A percentile compares a stretch with the other conserved stretches of the same genome.
Conservation (phyloP, 2,329 filamentous ascomycete genomes). For the Colletotrichum brevisporum region DNA sequence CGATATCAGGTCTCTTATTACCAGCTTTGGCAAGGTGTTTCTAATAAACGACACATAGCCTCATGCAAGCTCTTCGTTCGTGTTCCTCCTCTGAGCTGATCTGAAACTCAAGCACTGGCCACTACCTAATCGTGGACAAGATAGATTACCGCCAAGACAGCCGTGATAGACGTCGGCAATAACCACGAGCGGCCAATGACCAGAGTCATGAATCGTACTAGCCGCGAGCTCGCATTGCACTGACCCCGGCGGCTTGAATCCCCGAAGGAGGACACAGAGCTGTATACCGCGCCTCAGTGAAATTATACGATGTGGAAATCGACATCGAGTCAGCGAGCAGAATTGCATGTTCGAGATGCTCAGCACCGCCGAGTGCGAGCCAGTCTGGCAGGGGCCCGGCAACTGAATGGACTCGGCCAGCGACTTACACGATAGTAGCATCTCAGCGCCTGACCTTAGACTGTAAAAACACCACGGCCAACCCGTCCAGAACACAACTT, state of each 20-base stretch:
- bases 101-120: not conserved
- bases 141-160: not conserved
- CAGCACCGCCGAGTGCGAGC: not conserved
- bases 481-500: no score
- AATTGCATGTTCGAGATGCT: conserved; percentile 1
- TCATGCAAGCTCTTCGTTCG: not conserved
- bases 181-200: not conserved
- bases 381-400: no score
- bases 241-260: not conserved
- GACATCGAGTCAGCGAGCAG: not conserved
- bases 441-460: not conserved
- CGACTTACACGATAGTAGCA: no score
- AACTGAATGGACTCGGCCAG: no score
- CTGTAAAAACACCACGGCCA: not conserved
- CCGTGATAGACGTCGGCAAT: not conserved
- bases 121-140: not conserved
- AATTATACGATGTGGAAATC: not conserved
- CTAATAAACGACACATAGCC: not conserved
- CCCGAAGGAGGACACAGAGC: not conserved
- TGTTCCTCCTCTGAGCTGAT: not conserved
- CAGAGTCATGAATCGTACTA: not conserved
- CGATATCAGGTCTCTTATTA: not conserved
- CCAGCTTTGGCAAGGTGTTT: not conserved
- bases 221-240: not conserved
- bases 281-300: not conserved